Conservation (phyloP, 2,329 filamentous ascomycete species). For the Pseudocercospora eumusae region DNA sequence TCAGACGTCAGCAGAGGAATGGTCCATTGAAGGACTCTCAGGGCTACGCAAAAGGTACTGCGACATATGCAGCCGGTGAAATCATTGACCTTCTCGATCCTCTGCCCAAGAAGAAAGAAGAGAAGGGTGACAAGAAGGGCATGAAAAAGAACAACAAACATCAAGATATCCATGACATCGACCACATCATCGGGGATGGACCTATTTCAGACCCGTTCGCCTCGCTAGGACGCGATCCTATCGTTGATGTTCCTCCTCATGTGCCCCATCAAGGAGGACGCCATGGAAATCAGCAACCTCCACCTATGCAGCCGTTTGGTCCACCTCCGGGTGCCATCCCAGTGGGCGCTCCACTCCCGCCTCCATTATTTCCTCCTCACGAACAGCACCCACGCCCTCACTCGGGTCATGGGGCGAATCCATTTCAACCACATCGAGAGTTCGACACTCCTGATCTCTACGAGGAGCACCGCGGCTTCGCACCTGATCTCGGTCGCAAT, state of each 20-base stretch:
- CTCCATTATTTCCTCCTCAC: not conserved
- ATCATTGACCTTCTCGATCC: conserved; percentile 16
- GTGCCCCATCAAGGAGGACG: not conserved
- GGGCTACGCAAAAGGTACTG: not conserved
- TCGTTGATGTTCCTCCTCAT: conserved; percentile 11
- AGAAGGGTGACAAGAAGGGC: conserved; percentile 5
- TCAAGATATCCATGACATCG: conserved; percentile 1
- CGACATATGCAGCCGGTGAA: conserved; percentile 8
- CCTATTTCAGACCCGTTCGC: conserved; percentile 1
- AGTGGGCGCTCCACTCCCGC: conserved; percentile 1
- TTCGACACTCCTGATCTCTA: conserved; percentile 16
- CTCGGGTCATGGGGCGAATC: conserved; percentile 3
- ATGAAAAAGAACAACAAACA: conserved; percentile 1
- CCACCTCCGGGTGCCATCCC: conserved; percentile 4
- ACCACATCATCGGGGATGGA: conserved; percentile 2
- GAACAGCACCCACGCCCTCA: conserved; percentile 9
- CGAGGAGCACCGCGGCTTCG: conserved; percentile 2
- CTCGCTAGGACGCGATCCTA: not conserved
- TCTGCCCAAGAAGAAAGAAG: conserved; percentile 5
- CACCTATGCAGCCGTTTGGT: conserved; percentile 5
- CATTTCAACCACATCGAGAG: conserved; percentile 13
- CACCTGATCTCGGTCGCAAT: not conserved
- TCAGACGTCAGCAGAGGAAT: conserved; percentile 12
- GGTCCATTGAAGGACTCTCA: not conserved
- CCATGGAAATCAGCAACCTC: not conserved